Evolutionary conservation across 2,329 filamentous ascomycete species (phyloP).

Genomic region (Cadophora malorum): DNA sequence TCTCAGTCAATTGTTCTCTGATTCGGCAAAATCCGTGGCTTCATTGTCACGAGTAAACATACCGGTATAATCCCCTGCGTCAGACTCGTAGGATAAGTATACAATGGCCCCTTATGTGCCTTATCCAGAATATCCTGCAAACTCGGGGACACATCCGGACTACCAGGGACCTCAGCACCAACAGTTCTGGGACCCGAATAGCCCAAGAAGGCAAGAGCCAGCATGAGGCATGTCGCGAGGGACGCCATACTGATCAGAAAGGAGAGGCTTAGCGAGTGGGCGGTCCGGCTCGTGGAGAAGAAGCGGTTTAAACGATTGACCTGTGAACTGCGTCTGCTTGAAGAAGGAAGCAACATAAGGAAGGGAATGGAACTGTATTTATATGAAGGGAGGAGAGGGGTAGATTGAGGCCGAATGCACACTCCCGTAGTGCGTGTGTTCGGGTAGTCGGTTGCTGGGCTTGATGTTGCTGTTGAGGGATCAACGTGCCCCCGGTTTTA

Average conservation of each 20-base stretch:
- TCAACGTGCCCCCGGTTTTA: constrained; percentile 7
- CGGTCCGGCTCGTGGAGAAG: constrained; percentile 8
- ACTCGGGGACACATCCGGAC: constrained; percentile 50
- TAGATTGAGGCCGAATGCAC: constrained; percentile 2
- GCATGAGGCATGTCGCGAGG: constrained; percentile 28
- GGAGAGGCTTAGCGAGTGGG: constrained; percentile 15
- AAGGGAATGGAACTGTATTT: background rate
- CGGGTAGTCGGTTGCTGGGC: constrained; percentile 14
- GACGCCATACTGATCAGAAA: constrained; percentile 27
- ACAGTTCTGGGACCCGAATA: constrained; percentile 9
- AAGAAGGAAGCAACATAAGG: constrained; percentile 14
- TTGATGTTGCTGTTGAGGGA: constrained; percentile 2
- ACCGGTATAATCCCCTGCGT: constrained; percentile 65
- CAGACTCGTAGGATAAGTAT: constrained; percentile 66
- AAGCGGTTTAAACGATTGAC: constrained; percentile 5
- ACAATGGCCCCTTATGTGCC: constrained; percentile 57
- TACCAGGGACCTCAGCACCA: constrained; percentile 15
- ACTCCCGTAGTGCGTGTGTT: constrained; percentile 4
- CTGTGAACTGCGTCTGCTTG: background rate
- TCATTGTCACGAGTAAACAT: constrained; percentile 35
- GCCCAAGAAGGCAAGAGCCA: constrained; percentile 27
- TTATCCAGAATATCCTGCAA: constrained; percentile 63
- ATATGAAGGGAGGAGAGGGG: constrained; percentile 4
- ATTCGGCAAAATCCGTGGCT: background rate
- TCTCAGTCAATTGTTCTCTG: background rate